These are phyloP conservation scores for Lupinus albus DNA, from an alignment of 306 rosid genomes.

Conservation along the genomic window DNA sequence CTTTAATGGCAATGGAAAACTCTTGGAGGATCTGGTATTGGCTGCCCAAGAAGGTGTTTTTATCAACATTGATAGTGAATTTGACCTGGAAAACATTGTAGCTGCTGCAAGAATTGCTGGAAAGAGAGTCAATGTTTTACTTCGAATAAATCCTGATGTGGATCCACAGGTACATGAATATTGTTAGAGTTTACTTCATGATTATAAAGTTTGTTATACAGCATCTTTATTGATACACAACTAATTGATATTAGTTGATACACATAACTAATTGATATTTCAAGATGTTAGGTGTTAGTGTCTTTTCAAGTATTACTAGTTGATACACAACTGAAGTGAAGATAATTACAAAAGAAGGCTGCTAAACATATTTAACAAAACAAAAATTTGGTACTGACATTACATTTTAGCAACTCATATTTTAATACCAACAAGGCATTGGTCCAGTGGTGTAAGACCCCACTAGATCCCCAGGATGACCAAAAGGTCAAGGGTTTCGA, in stretches of 20 bases:
- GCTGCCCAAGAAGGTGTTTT: conserved; percentile 87
- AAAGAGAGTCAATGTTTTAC: conserved; percentile 75
- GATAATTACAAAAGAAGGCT: neutral
- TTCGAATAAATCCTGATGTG: conserved; percentile 90
- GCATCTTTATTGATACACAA: neutral
- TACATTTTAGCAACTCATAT: conserved; percentile 1
- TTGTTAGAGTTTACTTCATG: neutral
- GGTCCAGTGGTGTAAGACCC: too few species aligned
- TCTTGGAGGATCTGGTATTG: conserved; percentile 86
- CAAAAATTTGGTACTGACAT: neutral
- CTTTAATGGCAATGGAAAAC: conserved; percentile 88
- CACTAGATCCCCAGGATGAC: too few species aligned
- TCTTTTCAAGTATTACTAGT: conserved; percentile 3
- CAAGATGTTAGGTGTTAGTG: neutral
- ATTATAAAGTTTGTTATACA: neutral
- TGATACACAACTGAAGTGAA: neutral
- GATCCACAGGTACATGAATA: conserved; percentile 74
- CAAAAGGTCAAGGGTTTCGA: too few species aligned
- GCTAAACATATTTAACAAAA: neutral
- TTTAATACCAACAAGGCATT: too few species aligned
- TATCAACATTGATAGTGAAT: conserved; percentile 87
- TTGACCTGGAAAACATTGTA: conserved; percentile 87
- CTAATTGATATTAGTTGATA: neutral
- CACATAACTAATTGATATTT: too few species aligned
- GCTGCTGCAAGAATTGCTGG: conserved; percentile 77